phyloP scores from a whole-genome alignment of 2,329 filamentous ascomycete species.

The Cadophora gregata region DNA sequence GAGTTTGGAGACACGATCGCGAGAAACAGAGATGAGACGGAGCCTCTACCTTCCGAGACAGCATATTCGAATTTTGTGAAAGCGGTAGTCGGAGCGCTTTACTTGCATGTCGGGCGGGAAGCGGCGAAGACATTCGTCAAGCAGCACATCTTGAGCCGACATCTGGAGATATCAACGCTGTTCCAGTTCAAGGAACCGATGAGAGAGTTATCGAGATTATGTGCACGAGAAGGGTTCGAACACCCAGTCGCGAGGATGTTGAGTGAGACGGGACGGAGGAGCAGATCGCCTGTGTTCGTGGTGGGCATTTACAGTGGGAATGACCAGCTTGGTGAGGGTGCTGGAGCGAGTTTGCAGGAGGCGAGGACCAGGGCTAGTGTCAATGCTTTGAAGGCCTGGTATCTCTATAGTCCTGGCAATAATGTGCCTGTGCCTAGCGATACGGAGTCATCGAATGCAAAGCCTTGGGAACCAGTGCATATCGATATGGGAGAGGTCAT shows the following conservation, averaged over 20 bases:
- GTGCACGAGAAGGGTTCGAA: conserved; percentile 88
- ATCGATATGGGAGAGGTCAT: conserved; percentile 62
- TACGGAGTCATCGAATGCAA: conserved; percentile 47
- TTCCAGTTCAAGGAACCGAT: conserved; percentile 88
- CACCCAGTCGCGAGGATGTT: conserved; percentile 84
- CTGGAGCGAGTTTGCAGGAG: conserved; percentile 77
- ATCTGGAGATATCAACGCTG: conserved; percentile 75
- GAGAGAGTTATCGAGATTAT: conserved; percentile 81
- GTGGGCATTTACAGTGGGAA: conserved; percentile 92
- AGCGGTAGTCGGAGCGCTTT: conserved; percentile 83
- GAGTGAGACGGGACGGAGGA: conserved; percentile 86
- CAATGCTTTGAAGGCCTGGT: conserved; percentile 90
- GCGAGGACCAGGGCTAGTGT: conserved; percentile 82
- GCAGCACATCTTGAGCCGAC: conserved; percentile 81
- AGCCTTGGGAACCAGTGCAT: conserved; percentile 58
- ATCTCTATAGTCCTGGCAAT: conserved; percentile 80
- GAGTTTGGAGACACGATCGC: conserved; percentile 75
- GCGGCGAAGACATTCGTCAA: conserved; percentile 83
- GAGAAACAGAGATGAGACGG: conserved; percentile 36
- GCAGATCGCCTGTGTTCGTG: conserved; percentile 86
- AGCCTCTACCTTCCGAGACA: conserved; percentile 41
- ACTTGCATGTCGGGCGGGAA: conserved; percentile 81
- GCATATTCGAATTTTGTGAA: conserved; percentile 81
- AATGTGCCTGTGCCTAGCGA: conserved; percentile 55
- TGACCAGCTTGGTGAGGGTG: conserved; percentile 92